A percentile compares a stretch with the other conserved stretches of the same genome.
These are phyloP conservation scores for Wickerhamomyces xylosicus DNA, from an alignment of 805 yeast genomes.

Conservation along the genomic window DNA sequence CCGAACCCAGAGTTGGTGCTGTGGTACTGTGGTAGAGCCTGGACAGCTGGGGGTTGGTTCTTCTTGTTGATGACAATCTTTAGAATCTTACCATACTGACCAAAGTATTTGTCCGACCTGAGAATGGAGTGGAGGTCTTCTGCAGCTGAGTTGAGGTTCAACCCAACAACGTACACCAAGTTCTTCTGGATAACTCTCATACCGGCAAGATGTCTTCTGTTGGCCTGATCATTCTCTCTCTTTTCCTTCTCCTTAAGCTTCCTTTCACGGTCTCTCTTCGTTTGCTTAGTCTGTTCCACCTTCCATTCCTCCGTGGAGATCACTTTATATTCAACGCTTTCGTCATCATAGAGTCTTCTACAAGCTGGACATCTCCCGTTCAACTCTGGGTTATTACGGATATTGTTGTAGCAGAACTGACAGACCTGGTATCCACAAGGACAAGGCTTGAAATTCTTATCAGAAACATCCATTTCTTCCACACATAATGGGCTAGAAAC, in stretches of 20 bases:
- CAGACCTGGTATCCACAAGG: conserved; percentile 99
- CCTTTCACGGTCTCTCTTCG: conserved; percentile 70
- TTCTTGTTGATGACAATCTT: conserved; percentile 89
- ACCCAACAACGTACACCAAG: conserved; percentile 90
- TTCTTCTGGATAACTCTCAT: conserved; percentile 98
- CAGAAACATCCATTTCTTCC: conserved; percentile 95
- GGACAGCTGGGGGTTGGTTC: conserved; percentile 28
- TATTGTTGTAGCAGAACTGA: conserved; percentile 95
- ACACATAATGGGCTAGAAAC: conserved; percentile 79
- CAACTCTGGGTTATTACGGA: conserved; percentile 88
- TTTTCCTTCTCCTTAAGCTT: conserved; percentile 85
- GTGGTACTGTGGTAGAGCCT: conserved; percentile 14
- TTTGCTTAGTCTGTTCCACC: conserved; percentile 68
- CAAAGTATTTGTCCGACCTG: conserved; percentile 88
- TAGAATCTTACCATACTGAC: conserved; percentile 95
- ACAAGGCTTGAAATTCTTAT: conserved; percentile 96
- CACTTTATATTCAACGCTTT: conserved; percentile 76
- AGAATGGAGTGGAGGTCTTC: conserved; percentile 78
- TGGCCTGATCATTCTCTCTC: conserved; percentile 75
- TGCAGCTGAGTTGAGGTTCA: conserved; percentile 70
- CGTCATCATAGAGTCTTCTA: conserved; percentile 89
- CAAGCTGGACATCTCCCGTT: conserved; percentile 98
- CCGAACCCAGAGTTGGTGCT: conserved; percentile 64
- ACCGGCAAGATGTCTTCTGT: conserved; percentile 86
- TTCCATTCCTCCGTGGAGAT: conserved; percentile 80